phyloP scores from a whole-genome alignment of 208 protist species.

The Spongospora subterranea region DNA sequence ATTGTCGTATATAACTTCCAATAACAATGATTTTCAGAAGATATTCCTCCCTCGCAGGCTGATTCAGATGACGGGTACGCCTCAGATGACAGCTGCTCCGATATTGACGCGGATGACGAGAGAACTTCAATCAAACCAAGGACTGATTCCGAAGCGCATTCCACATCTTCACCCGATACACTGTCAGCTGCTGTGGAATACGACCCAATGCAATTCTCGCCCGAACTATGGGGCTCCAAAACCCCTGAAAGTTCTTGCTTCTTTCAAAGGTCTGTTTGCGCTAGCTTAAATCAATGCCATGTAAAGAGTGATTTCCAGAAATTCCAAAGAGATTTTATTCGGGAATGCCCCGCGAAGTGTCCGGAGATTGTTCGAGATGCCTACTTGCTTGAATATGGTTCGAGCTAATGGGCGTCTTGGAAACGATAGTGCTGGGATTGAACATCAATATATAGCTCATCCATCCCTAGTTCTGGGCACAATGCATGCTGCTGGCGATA shows the following conservation, averaged over 20 bases:
- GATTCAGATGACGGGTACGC: slow-evolving; percentile 44
- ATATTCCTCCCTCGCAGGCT: background rate
- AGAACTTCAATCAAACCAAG: background rate
- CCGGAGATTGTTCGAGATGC: background rate
- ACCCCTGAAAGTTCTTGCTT: background rate
- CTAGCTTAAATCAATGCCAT: background rate
- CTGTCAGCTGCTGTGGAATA: background rate
- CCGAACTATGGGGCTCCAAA: slow-evolving; percentile 3
- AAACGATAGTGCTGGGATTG: background rate
- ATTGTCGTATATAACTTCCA: background rate
- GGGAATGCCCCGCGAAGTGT: background rate
- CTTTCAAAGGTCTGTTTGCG: background rate
- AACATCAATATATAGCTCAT: background rate
- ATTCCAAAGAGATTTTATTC: background rate
- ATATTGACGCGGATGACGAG: slow-evolving; percentile 1
- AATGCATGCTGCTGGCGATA: background rate
- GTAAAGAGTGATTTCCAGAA: background rate
- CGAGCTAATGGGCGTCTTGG: background rate
- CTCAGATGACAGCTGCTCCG: slow-evolving; percentile 34
- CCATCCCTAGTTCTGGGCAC: background rate
- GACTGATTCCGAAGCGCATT: background rate
- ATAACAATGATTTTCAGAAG: slow-evolving; percentile 1
- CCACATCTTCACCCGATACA: background rate
- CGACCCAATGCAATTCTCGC: slow-evolving; percentile 28
- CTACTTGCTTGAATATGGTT: background rate